These are phyloP conservation scores for Diphasiastrum complanatum DNA, from an alignment of 83 land plant species.

Conservation along the genomic window DNA sequence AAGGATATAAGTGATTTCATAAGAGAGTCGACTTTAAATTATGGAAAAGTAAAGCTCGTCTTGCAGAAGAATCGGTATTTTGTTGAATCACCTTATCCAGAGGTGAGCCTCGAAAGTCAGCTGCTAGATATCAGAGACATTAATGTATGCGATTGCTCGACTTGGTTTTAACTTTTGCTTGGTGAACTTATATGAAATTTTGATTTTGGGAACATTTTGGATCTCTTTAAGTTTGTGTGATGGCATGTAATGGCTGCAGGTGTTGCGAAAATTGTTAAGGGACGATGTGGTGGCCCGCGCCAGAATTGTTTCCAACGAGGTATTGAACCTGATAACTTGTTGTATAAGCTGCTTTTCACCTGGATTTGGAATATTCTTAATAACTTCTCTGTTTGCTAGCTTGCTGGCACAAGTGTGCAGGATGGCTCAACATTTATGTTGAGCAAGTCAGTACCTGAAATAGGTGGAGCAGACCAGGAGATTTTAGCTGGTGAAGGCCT, in stretches of 20 bases:
- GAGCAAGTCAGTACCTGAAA: conserved; percentile 55
- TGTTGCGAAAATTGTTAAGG: conserved; percentile 54
- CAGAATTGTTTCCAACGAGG: conserved; percentile 54
- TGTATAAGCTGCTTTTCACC: background rate
- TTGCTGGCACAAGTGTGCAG: conserved; percentile 4
- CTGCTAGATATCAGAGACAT: background rate
- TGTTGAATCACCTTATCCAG: conserved; percentile 88
- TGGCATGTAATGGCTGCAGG: conserved; percentile 36
- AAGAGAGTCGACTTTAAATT: conserved; percentile 80
- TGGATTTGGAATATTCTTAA: background rate
- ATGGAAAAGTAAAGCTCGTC: conserved; percentile 97
- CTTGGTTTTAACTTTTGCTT: background rate
- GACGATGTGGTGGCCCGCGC: conserved; percentile 71
- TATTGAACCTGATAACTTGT: conserved; percentile 16
- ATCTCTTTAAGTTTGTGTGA: background rate
- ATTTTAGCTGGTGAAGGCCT: conserved; percentile 60
- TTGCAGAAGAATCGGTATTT: conserved; percentile 93
- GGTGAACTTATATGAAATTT: background rate
- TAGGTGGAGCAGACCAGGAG: conserved; percentile 53
- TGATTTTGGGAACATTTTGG: background rate
- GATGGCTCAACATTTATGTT: conserved; percentile 29
- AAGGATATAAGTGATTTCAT: conserved; percentile 85
- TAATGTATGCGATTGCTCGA: background rate
- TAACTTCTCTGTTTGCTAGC: too few species aligned
- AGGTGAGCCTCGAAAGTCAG: conserved; percentile 39